Base-by-base conservation (phyloP, 352 stramenopile genomes). In the Albugo candida region DNA sequence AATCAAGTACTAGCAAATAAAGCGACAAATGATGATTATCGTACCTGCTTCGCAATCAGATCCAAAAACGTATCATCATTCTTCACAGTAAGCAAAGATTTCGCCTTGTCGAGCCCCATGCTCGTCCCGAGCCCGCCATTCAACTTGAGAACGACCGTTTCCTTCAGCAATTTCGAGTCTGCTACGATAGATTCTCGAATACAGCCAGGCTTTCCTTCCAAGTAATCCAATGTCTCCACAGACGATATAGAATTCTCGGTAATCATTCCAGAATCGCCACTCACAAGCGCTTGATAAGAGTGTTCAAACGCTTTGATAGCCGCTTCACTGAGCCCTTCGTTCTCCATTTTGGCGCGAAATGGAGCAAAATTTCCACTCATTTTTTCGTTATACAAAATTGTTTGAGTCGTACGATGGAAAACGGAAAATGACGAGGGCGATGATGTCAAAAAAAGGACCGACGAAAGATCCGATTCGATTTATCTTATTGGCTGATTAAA, bases 241-340 rank as follows among this genome's bases (percentile, higher is more conserved):
- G 92, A 76, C 45, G 73, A 61, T 59, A 99, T 98, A 48, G 80
- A 92, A 43, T 64, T 63, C 64, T 99, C 94, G 27, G 86, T 59
- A 61, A 99, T 99, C 77, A 98, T 97, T 54, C 94, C 94, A 18
- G 84, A 95, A 48, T 95, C 84, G 56, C 85, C 85, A 52, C 78
- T 85, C 54, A 92, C 73, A 39, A 99, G 83, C 21, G 92, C 92
- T 43, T 94, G 77, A 72, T 97, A 99, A 41, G 89, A 96, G 59
- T 87, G 96, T 75, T 97, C 88, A 56, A 99, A 99, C 42, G 94
- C 89, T 56, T 94, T 92, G 68, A 99, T 97, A 51, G 93, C 93
- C 16, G 93, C 93, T 35, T 86, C 70, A 51, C 85, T 95, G 51
- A 97, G 83, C 41, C 92, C 91, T 18, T 94, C 94, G 31, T 74